These are phyloP conservation scores for Mycena capillaripes DNA, from an alignment of 768 basidiomycete genomes.

Conservation along the genomic window DNA sequence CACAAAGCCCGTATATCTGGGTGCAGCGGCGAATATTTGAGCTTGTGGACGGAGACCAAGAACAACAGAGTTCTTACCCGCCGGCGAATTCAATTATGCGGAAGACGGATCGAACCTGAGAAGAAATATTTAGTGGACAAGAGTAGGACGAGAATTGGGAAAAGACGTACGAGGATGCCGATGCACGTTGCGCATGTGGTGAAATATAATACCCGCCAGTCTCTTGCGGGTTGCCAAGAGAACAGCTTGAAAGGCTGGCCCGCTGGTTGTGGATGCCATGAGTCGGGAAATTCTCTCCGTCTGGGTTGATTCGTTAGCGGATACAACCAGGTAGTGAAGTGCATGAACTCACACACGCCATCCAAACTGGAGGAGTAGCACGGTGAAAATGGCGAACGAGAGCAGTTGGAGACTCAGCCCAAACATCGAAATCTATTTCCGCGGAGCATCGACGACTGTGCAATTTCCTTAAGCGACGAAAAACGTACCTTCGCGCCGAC, in stretches of 20 bases:
- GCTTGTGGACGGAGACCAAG: neutral
- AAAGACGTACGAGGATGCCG: conserved; percentile 59
- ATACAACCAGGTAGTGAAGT: neutral
- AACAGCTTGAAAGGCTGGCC: neutral
- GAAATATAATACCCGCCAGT: conserved; percentile 61
- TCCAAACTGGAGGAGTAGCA: conserved; percentile 51
- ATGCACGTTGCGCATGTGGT: conserved; percentile 57
- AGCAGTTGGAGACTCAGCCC: too few species aligned
- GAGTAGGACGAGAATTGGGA: too few species aligned
- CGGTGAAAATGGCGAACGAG: conserved; percentile 54
- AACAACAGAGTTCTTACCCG: conserved; percentile 48
- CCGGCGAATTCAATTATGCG: conserved; percentile 61
- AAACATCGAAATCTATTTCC: too few species aligned
- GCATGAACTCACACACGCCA: conserved; percentile 44
- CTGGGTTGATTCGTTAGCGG: neutral
- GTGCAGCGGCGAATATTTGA: neutral
- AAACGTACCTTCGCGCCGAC: too few species aligned
- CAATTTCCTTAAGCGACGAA: too few species aligned
- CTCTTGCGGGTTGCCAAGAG: conserved; percentile 37
- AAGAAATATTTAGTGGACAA: too few species aligned
- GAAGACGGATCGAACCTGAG: conserved; percentile 52
- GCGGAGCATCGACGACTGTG: too few species aligned
- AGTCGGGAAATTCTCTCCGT: neutral
- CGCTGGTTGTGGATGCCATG: neutral
- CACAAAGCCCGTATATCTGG: conserved; percentile 52